These are phyloP conservation scores for Aureococcus anophagefferens DNA, from an alignment of 108 stramenopile species.

Conservation along the genomic window DNA sequence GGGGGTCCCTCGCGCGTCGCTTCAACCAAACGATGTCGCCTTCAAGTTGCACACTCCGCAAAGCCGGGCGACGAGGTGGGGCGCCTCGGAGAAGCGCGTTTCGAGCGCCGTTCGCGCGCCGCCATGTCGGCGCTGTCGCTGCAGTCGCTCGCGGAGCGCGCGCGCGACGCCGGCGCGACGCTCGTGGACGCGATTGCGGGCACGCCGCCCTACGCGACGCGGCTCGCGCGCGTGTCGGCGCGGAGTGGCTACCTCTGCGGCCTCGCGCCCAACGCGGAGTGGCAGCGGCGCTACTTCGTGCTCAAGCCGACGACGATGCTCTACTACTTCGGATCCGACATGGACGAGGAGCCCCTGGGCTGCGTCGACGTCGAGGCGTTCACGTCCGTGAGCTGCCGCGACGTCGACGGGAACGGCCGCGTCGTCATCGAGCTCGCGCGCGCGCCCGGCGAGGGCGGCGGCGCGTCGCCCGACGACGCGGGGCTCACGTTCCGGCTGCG, in stretches of 20 bases:
- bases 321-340: not conserved
- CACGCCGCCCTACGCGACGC: not conserved
- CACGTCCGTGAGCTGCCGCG: not conserved
- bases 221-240: not conserved
- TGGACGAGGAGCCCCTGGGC: not conserved
- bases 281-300: not conserved
- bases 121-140: no score
- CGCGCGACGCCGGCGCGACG: no score
- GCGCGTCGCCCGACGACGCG: not conserved
- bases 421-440: not conserved
- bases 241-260: not conserved
- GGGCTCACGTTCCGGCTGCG: not conserved
- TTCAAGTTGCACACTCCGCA: no score
- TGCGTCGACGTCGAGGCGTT: not conserved
- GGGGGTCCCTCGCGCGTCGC: no score
- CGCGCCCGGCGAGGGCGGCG: not conserved
- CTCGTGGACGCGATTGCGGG: not conserved
- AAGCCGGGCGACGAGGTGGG: no score
- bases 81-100: no score
- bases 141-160: no score
- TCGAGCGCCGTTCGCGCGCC: no score
- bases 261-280: not conserved
- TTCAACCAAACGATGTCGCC: no score
- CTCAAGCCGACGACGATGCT: slow-evolving; percentile 1
- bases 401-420: not conserved